phyloP scores from a whole-genome alignment of 768 basidiomycete species.

The Coprinopsis marcescibilis region DNA sequence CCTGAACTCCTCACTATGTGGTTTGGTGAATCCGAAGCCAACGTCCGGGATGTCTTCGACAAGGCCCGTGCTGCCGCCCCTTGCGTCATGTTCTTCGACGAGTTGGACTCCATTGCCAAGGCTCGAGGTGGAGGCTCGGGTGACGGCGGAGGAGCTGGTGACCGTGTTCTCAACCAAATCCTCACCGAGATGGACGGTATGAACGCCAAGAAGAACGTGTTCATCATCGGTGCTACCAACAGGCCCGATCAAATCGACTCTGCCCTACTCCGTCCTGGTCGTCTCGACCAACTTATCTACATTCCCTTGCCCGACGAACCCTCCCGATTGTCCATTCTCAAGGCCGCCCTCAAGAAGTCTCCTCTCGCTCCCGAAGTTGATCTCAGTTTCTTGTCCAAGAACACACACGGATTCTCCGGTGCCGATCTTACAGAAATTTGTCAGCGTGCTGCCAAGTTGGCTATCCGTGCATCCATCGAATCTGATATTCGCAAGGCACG shows the following conservation, averaged over 20 bases:
- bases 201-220: constrained; percentile 99
- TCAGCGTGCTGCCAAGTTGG: constrained; percentile 94
- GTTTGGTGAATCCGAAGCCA: constrained; percentile 99
- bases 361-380: constrained; percentile 82
- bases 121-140: constrained; percentile 86
- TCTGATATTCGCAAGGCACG: constrained; percentile 76
- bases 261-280: constrained; percentile 91
- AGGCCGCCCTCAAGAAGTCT: constrained; percentile 86
- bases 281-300: constrained; percentile 98
- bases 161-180: constrained; percentile 96
- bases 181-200: constrained; percentile 99
- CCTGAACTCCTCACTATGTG: constrained; percentile 99
- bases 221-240: constrained; percentile 96
- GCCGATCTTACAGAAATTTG: constrained; percentile 99
- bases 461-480: constrained; percentile 93
- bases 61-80: constrained; percentile 99
- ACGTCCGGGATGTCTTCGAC: constrained; percentile 99
- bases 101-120: constrained; percentile 98
- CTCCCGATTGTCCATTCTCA: constrained; percentile 87
- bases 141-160: constrained; percentile 94
- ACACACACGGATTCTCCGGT: constrained; percentile 97
- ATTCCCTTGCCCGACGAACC: constrained; percentile 96
- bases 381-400: constrained; percentile 81
- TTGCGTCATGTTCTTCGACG: constrained; percentile 99
- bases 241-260: constrained; percentile 94